phyloP scores from a whole-genome alignment of 352 stramenopile species.

The Globisporangium takayamanum region DNA sequence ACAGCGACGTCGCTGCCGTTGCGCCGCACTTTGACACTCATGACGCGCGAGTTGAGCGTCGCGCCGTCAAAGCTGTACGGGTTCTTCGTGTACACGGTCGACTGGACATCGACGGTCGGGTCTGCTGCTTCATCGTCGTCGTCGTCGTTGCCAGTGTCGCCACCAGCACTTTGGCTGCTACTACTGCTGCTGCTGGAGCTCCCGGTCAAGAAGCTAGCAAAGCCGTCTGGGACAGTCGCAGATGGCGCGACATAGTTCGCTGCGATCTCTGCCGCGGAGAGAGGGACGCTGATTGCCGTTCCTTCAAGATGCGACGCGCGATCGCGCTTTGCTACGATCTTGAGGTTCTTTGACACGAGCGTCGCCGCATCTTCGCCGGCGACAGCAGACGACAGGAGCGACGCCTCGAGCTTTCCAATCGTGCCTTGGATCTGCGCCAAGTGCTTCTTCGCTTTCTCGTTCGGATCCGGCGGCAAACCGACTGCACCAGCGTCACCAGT shows the following conservation, averaged over 20 bases:
- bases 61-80: constrained; percentile 46
- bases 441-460: constrained; percentile 23
- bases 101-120: constrained; percentile 53
- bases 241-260: constrained; percentile 48
- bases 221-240: constrained; percentile 39
- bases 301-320: constrained; percentile 39
- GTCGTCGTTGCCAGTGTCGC: constrained; percentile 1
- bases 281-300: constrained; percentile 23
- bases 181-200: constrained; percentile 12
- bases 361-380: constrained; percentile 45
- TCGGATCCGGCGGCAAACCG: constrained; percentile 12
- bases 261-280: constrained; percentile 33
- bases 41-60: constrained; percentile 47
- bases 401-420: constrained; percentile 43
- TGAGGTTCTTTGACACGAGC: constrained; percentile 58
- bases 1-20: constrained; percentile 29
- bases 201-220: constrained; percentile 26
- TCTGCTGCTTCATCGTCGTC: constrained; percentile 20
- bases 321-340: constrained; percentile 41
- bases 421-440: constrained; percentile 35
- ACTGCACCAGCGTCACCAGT: constrained; percentile 3
- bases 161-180: constrained; percentile 3
- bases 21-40: constrained; percentile 49
- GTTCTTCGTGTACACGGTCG: constrained; percentile 58
- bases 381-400: constrained; percentile 33